These are phyloP conservation scores for Chrysosporium queenslandicum DNA, from an alignment of 2,329 filamentous ascomycete species.

Conservation along the genomic window DNA sequence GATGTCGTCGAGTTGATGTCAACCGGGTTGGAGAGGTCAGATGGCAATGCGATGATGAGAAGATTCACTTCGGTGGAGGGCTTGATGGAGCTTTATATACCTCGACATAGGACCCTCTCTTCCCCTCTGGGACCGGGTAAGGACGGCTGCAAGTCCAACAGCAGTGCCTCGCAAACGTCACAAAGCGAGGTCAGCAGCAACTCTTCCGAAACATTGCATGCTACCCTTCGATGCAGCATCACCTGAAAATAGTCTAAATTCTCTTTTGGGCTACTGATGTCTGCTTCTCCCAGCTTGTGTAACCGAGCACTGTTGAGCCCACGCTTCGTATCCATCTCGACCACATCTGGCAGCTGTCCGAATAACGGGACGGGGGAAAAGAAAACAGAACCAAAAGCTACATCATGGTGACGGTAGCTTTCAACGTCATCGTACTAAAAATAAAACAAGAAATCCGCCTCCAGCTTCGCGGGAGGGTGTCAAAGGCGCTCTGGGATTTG, in stretches of 20 bases:
- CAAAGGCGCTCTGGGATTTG: neutral
- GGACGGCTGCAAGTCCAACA: neutral
- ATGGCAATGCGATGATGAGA: neutral
- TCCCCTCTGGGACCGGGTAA: neutral
- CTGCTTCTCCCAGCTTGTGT: slow-evolving; percentile 5
- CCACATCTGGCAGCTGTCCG: neutral
- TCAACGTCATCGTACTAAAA: slow-evolving; percentile 3
- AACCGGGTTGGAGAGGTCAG: neutral
- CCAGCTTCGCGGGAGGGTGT: neutral
- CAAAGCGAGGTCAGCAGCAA: neutral
- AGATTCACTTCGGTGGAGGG: neutral
- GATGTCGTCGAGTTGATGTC: neutral
- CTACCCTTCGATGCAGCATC: neutral
- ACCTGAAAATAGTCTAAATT: neutral
- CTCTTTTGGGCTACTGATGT: neutral
- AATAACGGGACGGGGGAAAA: neutral
- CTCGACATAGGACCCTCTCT: neutral
- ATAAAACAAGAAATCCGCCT: neutral
- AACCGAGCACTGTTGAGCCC: neutral
- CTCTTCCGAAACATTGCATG: neutral
- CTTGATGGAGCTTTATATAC: neutral
- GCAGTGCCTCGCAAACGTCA: neutral
- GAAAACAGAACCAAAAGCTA: neutral
- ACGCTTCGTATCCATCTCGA: neutral
- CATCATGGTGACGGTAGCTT: neutral